Evolutionary conservation across 805 yeast genomes (phyloP), one percentile per base, ranked within the genome.

Genomic region (Candida orba): DNA sequence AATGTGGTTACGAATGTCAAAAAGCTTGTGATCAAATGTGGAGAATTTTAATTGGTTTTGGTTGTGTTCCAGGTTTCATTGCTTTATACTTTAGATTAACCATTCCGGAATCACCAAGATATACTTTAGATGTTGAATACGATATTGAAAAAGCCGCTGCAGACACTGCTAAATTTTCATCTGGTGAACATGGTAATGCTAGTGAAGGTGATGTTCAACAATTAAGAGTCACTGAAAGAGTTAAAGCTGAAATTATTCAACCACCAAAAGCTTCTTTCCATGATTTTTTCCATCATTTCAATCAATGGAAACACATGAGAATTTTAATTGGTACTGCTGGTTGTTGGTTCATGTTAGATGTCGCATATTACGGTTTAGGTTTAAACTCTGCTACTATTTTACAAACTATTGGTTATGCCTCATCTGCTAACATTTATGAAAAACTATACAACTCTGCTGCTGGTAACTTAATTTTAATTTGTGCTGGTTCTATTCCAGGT

Each of bases 401-500:
- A 65, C 73, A 79, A 58, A 78, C 95, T 32, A 88, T 88, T 63
- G 95, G 95, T 60, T 88, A 75, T 64, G 89, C 95, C 40, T 75
- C 83, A 35, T 74, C 79, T 29, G 62, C 68, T 20, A 84, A 85
- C 61, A 78, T 86, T 45, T 88, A 88, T 73, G 62, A 71, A 44
- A 73, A 78, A 37, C 69, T 89, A 51, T 81, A 80, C 72, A 78
- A 88, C 65, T 65, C 83, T 48, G 85, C 91, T 63, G 95, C 89
- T 46, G 96, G 96, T 79, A 88, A 88, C 69, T 75, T 88, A 73
- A 88, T 88, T 68, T 75, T 88, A 64, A 79, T 88, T 51, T 86
- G 95, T 76, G 97, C 97, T 45, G 96, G 97, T 73, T 76, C 93
- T 37, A 78, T 88, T 66, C 96, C 96, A 57, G 96, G 96, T 61